Evolutionary conservation across 1,284 basidiomycete species (phyloP).

Genomic region (Ustilago loliicola): DNA sequence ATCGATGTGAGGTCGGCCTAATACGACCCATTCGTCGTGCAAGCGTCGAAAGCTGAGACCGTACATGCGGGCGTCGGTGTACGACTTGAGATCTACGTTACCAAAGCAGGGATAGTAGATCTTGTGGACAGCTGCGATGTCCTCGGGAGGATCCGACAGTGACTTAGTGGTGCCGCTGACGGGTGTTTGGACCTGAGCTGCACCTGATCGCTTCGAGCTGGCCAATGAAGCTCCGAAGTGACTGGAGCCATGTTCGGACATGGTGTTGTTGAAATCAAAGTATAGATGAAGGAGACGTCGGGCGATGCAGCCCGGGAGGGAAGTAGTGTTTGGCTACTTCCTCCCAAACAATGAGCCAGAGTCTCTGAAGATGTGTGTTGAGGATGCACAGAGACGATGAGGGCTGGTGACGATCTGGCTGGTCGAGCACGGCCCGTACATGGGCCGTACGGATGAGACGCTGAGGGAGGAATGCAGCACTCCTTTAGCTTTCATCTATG

Average conservation of each 20-base stretch:
- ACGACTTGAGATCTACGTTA: constrained; percentile 33
- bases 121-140: constrained; percentile 4
- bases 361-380: not conserved
- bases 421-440: too few relatives aligned
- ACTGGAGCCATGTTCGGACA: constrained; percentile 11
- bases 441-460: too few relatives aligned
- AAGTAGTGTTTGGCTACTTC: constrained; percentile 13
- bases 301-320: constrained; percentile 15
- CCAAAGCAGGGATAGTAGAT: constrained; percentile 42
- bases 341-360: constrained; percentile 6
- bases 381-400: not conserved
- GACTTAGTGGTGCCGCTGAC: not conserved
- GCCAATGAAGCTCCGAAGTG: not conserved
- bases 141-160: not conserved
- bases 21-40: constrained; percentile 43
- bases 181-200: not conserved
- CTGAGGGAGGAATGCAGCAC: too few relatives aligned
- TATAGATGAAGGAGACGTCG: not conserved
- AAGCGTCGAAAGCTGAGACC: constrained; percentile 39
- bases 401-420: not conserved
- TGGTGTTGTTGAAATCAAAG: not conserved
- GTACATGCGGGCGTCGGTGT: constrained; percentile 33
- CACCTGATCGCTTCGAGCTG: not conserved
- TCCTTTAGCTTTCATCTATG: too few relatives aligned
- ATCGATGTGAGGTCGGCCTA: constrained; percentile 35